Evolutionary conservation across 495 filamentous ascomycete genomes (phyloP), one percentile per base, ranked within the genome.

Genomic region (Cryomyces antarcticus): DNA sequence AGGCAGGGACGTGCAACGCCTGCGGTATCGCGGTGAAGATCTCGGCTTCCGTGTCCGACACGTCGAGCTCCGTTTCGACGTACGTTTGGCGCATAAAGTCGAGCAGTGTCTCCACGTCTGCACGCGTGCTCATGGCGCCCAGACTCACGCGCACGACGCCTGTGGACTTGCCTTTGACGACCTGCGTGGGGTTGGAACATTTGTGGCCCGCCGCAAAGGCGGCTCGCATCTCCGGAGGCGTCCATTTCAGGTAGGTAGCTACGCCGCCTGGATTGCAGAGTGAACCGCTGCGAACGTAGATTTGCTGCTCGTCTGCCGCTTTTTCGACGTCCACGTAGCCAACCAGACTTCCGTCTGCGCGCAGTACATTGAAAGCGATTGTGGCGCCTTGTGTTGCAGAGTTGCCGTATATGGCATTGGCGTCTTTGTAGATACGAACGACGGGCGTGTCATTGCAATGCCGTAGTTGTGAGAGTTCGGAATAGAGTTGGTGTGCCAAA

Each of bases 261-360:
- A 72, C 62, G 5, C 72, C 70, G 7, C 70, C 72, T 0, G 68
- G 65, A 46, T 79, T 77, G 45, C 69, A 80, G 44, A 76, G 58
- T 50, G 75, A 77, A 34, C 82, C 82, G 10, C 75, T 74, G 37
- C 82, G 65, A 9, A 88, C 61, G 49, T 78, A 78, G 42, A 87
- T 77, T 13, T 67, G 64, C 39, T 63, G 63, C 11, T 66, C 61
- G 41, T 72, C 72, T 0, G 82, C 82, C 6, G 67, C 51, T 33
- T 65, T 61, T 56, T 85, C 80, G 7, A 88, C 67, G 7, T 70
- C 58, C 0, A 67, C 60, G 50, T 77, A 76, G 2, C 65, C 60
- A 34, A 80, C 57, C 48, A 68, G 72, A 3, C 57, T 59, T 0
- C 77, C 79, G 33, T 70, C 61, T 5, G 62, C 51, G 12, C 60